These are phyloP conservation scores for Alternaria ethzedia DNA, from an alignment of 2,329 filamentous ascomycete species.

Conservation along the genomic window DNA sequence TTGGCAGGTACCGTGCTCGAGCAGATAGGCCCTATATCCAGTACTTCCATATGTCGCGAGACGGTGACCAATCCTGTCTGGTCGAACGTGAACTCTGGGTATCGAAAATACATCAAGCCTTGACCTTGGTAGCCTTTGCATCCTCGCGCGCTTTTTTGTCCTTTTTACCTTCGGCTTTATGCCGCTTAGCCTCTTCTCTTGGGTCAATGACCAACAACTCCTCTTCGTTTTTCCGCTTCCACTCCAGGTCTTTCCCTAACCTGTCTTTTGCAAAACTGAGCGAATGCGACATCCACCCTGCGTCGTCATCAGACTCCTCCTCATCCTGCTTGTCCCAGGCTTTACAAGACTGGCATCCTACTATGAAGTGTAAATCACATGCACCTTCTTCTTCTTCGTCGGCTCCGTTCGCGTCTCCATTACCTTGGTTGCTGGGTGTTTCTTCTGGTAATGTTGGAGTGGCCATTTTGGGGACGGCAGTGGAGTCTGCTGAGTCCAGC, in stretches of 20 bases:
- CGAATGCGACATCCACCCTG: conserved; percentile 84
- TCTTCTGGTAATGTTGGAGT: conserved; percentile 24
- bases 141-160: conserved; percentile 39
- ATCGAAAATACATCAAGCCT: conserved; percentile 6
- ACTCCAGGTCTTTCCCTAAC: conserved; percentile 86
- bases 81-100: background rate
- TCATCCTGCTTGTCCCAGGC: conserved; percentile 78
- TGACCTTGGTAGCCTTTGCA: conserved; percentile 26
- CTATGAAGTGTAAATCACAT: conserved; percentile 95
- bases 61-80: background rate
- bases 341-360: conserved; percentile 89
- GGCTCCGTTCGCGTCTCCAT: conserved; percentile 3
- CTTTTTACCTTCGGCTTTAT: conserved; percentile 65
- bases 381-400: conserved; percentile 56
- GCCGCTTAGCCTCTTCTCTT: conserved; percentile 76
- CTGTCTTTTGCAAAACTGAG: conserved; percentile 88
- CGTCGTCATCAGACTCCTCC: conserved; percentile 63
- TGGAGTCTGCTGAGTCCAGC: conserved; percentile 58
- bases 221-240: conserved; percentile 89
- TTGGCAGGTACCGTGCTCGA: background rate
- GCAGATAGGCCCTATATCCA: background rate
- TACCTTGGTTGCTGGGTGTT: conserved; percentile 17
- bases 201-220: conserved; percentile 94
- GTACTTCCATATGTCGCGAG: background rate
- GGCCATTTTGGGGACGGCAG: conserved; percentile 48